phyloP scores from a whole-genome alignment of 176 grass and related monocot species.

The Lolium rigidum region DNA sequence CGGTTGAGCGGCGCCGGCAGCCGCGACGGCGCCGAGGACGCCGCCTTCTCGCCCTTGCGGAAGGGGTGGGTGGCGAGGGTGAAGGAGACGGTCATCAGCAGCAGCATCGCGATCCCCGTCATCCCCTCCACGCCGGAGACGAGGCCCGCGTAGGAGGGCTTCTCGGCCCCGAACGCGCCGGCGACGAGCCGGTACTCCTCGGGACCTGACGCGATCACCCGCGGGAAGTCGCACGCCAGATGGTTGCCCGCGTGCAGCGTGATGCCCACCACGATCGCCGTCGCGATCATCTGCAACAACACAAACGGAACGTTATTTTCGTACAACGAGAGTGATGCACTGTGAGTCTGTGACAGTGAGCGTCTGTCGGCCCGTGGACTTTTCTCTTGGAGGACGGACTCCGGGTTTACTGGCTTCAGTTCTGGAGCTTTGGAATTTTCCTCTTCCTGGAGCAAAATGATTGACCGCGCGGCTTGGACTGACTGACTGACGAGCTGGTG shows the following conservation, averaged over 20 bases:
- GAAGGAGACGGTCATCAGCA: constrained; percentile 89
- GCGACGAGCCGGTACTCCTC: constrained; percentile 75
- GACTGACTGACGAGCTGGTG: neutral
- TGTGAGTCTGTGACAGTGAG: neutral
- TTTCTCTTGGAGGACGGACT: neutral
- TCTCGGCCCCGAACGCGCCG: constrained; percentile 57
- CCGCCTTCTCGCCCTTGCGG: constrained; percentile 70
- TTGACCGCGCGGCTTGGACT: neutral
- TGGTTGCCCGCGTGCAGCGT: constrained; percentile 96
- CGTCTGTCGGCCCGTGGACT: neutral
- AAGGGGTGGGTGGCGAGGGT: constrained; percentile 95
- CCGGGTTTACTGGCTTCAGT: neutral
- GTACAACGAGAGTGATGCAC: too few relatives aligned
- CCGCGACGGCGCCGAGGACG: neutral
- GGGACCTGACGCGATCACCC: constrained; percentile 60
- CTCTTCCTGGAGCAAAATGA: neutral
- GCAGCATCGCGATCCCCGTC: constrained; percentile 83
- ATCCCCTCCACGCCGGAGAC: constrained; percentile 71
- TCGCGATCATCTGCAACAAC: constrained; percentile 80
- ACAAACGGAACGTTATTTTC: neutral
- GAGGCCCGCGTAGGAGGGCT: constrained; percentile 68
- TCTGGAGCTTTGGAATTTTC: constrained; percentile 16
- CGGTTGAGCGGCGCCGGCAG: constrained; percentile 73
- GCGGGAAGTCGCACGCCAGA: constrained; percentile 93
- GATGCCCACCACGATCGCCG: constrained; percentile 86